These are phyloP conservation scores for Myrmaecium sp. DNA, from an alignment of 2,329 filamentous ascomycete genomes.

Conservation along the genomic window DNA sequence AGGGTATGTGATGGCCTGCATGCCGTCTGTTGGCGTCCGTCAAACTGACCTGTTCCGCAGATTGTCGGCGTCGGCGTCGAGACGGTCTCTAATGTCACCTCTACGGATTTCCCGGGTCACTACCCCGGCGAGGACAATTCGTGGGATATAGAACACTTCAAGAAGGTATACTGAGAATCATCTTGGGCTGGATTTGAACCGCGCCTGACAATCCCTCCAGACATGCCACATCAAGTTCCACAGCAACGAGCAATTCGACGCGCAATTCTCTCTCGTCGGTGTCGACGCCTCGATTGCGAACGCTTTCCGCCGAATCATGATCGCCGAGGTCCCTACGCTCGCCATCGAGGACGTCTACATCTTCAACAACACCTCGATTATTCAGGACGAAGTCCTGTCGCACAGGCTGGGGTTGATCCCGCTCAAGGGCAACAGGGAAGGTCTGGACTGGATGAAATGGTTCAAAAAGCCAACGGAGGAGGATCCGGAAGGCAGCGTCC, in stretches of 20 bases:
- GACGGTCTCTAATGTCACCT: conserved; percentile 75
- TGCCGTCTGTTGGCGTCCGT: conserved; percentile 2
- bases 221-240: conserved; percentile 67
- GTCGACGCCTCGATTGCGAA: conserved; percentile 89
- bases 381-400: conserved; percentile 92
- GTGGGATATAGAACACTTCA: conserved; percentile 63
- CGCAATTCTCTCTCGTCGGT: conserved; percentile 81
- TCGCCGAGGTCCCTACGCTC: conserved; percentile 84
- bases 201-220: conserved; percentile 15
- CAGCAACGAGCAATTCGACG: conserved; percentile 58
- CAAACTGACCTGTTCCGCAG: conserved; percentile 26
- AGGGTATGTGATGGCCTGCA: conserved; percentile 33
- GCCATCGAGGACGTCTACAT: conserved; percentile 91
- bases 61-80: conserved; percentile 77
- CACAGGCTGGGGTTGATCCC: conserved; percentile 83
- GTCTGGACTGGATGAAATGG: conserved; percentile 69
- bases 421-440: conserved; percentile 61
- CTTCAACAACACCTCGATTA: conserved; percentile 91
- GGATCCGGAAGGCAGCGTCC: conserved; percentile 22
- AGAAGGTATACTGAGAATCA: conserved; percentile 25
- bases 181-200: conserved; percentile 3
- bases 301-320: conserved; percentile 88
- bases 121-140: conserved; percentile 74
- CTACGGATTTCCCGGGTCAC: conserved; percentile 83
- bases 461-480: conserved; percentile 50